These are phyloP conservation scores for Hypoxylon sp. DNA, from an alignment of 2,329 filamentous ascomycete genomes.

Conservation along the genomic window DNA sequence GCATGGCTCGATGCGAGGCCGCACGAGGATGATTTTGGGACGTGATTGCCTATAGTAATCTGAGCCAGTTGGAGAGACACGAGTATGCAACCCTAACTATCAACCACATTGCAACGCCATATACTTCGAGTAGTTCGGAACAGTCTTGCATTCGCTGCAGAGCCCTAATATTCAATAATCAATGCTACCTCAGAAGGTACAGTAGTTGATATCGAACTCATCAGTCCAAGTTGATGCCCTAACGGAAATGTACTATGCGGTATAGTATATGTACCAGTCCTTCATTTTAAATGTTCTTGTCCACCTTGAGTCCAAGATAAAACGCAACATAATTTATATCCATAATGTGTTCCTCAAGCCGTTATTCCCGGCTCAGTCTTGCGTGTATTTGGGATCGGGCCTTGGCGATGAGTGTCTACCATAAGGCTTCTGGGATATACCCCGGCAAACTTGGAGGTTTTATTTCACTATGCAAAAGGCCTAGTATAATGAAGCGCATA, in stretches of 20 bases:
- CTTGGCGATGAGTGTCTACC: constrained; percentile 30
- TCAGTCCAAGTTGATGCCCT: neutral
- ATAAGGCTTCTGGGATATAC: constrained; percentile 17
- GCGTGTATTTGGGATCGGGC: constrained; percentile 7
- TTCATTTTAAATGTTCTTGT: neutral
- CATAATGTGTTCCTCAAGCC: constrained; percentile 1
- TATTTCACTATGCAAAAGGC: neutral
- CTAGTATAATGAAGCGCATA: neutral
- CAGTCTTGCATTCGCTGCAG: constrained; percentile 19
- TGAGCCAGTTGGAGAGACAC: constrained; percentile 40
- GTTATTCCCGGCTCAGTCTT: constrained; percentile 30
- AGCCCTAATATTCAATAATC: constrained; percentile 1
- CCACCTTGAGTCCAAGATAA: constrained; percentile 1
- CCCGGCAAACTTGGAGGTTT: neutral
- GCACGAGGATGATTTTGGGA: constrained; percentile 38
- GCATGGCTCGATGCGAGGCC: constrained; percentile 37
- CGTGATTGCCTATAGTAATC: constrained; percentile 23
- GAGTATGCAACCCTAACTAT: constrained; percentile 39
- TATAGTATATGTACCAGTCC: neutral
- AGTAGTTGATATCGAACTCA: neutral
- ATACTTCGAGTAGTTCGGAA: neutral
- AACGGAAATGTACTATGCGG: neutral
- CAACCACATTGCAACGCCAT: constrained; percentile 8
- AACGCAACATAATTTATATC: constrained; percentile 3
- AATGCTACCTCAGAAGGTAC: neutral